A percentile compares a stretch with the other conserved stretches of the same genome.
Conservation (phyloP, 139 green algal genomes). For the Dunaliella sp. region DNA sequence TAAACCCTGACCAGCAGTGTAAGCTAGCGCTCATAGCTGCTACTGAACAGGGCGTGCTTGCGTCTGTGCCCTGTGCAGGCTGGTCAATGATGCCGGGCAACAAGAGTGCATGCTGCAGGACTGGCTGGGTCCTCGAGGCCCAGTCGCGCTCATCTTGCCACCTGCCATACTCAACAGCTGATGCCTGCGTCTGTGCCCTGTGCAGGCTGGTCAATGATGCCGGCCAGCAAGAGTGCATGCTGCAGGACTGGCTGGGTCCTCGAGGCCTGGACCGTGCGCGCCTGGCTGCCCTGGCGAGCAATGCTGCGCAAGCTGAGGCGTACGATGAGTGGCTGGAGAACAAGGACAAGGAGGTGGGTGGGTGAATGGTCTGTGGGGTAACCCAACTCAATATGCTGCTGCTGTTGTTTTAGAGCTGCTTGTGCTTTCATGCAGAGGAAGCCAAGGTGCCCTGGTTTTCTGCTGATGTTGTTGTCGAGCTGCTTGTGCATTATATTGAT, state of each 20-base stretch:
- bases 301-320: slow-evolving; percentile 32
- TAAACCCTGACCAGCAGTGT: too few relatives aligned
- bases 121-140: slow-evolving; percentile 1
- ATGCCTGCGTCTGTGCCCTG: neutral
- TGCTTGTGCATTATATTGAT: neutral
- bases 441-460: neutral
- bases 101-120: neutral
- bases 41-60: neutral
- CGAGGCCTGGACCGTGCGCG: slow-evolving; percentile 53
- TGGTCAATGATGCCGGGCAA: neutral
- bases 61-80: neutral
- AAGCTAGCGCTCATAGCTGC: too few relatives aligned
- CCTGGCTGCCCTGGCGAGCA: slow-evolving; percentile 44
- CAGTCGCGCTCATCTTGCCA: neutral
- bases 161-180: neutral
- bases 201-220: slow-evolving; percentile 16
- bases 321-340: slow-evolving; percentile 24
- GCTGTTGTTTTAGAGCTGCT: neutral
- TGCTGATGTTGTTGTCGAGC: neutral
- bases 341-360: neutral
- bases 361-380: neutral
- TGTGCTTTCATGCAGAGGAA: neutral
- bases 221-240: slow-evolving; percentile 26
- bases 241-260: slow-evolving; percentile 69
- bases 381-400: neutral